A percentile compares a stretch with the other conserved stretches of the same genome.
Conservation (phyloP, 345 rosid genomes). For the Eucalyptus brandiana region DNA sequence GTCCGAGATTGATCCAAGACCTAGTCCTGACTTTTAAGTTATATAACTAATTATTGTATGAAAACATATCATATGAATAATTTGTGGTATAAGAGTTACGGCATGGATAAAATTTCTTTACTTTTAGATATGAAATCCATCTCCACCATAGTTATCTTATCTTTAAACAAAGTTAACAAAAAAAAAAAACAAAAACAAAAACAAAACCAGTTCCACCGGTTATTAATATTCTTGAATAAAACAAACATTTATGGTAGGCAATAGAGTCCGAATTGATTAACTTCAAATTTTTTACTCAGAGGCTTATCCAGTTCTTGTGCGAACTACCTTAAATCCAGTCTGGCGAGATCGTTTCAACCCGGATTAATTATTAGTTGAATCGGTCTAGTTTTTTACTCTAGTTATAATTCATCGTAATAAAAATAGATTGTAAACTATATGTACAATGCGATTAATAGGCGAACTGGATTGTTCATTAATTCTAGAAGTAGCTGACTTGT, state of each 20-base stretch:
- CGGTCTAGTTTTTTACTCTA: accelerated
- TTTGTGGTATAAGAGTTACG: background rate
- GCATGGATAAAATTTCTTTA: background rate
- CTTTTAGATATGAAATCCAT: background rate
- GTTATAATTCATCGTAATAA: background rate
- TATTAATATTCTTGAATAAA: background rate
- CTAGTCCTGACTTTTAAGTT: background rate
- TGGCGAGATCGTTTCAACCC: accelerated
- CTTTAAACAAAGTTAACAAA: background rate
- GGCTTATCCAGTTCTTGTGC: background rate
- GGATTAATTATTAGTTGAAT: background rate
- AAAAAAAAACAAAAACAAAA: background rate
- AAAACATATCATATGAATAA: background rate
- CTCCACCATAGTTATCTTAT: background rate
- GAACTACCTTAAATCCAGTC: accelerated
- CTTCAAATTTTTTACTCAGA: accelerated
- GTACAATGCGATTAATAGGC: background rate
- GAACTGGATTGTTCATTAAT: background rate
- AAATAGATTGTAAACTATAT: background rate
- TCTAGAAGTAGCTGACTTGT: background rate
- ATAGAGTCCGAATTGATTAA: background rate
- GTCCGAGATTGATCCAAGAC: background rate
- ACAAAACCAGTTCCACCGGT: background rate
- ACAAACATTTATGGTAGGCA: background rate
- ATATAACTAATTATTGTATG: background rate